Percentiles rank a stretch among this genome's conserved stretches.
These are phyloP conservation scores for Nitzschia sp. DNA, from an alignment of 108 stramenopile genomes.

Conservation along the genomic window DNA sequence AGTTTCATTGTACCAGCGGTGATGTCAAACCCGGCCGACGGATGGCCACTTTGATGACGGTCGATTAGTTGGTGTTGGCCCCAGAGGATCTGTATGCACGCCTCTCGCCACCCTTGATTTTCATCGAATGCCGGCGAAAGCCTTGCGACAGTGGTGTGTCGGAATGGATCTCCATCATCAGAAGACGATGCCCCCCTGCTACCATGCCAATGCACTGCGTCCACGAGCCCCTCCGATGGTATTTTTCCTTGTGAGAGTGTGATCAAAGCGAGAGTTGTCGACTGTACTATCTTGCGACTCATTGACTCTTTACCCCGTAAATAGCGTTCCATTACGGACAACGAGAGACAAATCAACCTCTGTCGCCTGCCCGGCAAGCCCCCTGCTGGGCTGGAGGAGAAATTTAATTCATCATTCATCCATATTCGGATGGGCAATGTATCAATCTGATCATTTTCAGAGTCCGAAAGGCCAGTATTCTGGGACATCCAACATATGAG, in stretches of 20 bases:
- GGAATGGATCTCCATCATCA: too few species aligned
- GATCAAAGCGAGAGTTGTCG: neutral
- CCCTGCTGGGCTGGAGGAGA: neutral
- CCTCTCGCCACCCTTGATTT: neutral
- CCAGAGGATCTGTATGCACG: constrained; percentile 1
- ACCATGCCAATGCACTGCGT: too few species aligned
- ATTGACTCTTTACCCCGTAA: neutral
- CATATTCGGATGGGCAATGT: neutral
- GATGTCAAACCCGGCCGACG: neutral
- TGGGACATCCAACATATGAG: constrained; percentile 36
- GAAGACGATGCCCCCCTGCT: too few species aligned
- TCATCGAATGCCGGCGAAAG: neutral
- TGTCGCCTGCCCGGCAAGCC: neutral
- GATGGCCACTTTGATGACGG: neutral
- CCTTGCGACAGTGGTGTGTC: too few species aligned
- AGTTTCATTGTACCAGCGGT: neutral
- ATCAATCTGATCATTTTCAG: constrained; percentile 14
- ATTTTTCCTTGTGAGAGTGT: neutral
- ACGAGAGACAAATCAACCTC: neutral
- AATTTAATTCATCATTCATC: neutral
- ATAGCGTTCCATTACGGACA: neutral
- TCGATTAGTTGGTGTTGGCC: neutral
- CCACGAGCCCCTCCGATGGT: neutral
- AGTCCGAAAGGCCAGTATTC: constrained; percentile 24
- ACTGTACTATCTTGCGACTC: neutral